Base-by-base conservation (phyloP, 2,329 filamentous ascomycete species). In the Coniochaeta sp. region DNA sequence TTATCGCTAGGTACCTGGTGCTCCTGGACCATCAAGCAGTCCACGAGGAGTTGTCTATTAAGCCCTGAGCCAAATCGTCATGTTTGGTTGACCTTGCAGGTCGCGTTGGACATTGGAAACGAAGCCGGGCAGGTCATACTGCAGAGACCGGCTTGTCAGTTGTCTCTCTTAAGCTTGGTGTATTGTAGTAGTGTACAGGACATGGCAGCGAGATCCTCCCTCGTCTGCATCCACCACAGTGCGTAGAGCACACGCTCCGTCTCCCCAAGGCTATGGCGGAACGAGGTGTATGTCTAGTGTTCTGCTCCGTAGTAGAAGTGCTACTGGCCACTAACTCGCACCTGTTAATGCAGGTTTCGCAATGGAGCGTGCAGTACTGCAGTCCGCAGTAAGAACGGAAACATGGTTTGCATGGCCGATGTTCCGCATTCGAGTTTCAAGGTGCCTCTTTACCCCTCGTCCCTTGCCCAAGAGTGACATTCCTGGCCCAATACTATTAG, bases 191-290 rank as follows among this genome's bases (percentile, higher is more conserved):
- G 5, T 14, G 24, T 22, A 24, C 10, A 22, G 4, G 10, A 8
- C 24, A 9, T 52, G 47, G 24, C 30, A 24, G 24, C 16, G 7
- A n/a, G 47, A 52, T 52, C 16, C 22, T 52, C 47, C 30, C 59
- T 26, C 22, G n/a, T 59, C 52, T 50, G 42, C 61, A 64, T 59
- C 62, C 65, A 65, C 65, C 63, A 66, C 62, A 64, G 61, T 61
- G 60, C 42, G 36, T 34, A 36, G 60, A 62, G 55, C 38, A 52
- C 42, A 58, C 42, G 42, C 34, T 57, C 64, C 61, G 17, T 64
- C 62, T 59, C 65, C 65, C 63, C 65, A 65, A 65, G 65, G 65
- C 66, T 66, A 63, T 30, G 56, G 62, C 59, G 58, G 58, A 58
- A 32, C 58, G 61, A 57, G 56, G 59, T n/a, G n/a, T n/a, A n/a